A percentile compares a stretch with the other conserved stretches of the same genome.
Evolutionary conservation across 1,284 basidiomycete species (phyloP).

Genomic region (Sanghuangporus weigelae): DNA sequence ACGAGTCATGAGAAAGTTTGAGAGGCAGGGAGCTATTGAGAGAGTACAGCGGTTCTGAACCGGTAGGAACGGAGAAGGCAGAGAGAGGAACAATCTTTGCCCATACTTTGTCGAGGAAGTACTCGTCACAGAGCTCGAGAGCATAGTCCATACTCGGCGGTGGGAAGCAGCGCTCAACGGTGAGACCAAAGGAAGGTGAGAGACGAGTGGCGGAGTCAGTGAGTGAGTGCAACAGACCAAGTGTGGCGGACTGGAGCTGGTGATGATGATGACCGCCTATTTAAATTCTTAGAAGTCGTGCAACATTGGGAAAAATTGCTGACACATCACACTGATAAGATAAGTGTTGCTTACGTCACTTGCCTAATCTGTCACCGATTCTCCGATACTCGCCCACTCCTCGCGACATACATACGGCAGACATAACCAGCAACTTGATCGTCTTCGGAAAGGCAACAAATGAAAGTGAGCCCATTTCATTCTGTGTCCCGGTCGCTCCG

Average conservation of each 20-base stretch:
- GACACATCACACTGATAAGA: background rate
- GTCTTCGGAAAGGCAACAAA: background rate
- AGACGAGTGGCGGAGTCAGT: background rate
- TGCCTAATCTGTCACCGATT: background rate
- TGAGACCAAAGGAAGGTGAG: background rate
- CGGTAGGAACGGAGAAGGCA: constrained; percentile 41
- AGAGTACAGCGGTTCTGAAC: constrained; percentile 25
- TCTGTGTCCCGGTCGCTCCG: background rate
- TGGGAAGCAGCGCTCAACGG: background rate
- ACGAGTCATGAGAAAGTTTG: constrained; percentile 28
- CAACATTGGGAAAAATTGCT: background rate
- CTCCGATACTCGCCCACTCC: background rate
- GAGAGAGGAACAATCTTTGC: constrained; percentile 67
- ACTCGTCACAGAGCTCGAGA: constrained; percentile 68
- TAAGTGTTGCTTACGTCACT: background rate
- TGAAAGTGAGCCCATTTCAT: background rate
- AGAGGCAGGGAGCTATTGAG: constrained; percentile 29
- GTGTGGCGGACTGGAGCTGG: background rate
- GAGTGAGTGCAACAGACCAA: background rate
- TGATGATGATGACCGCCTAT: background rate
- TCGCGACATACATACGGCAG: background rate
- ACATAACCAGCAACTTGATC: background rate
- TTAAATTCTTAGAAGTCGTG: constrained; percentile 1
- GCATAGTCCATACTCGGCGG: constrained; percentile 71
- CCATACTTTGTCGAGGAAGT: constrained; percentile 76